These are phyloP conservation scores for Gliomastix tumulicola DNA, from an alignment of 2,329 filamentous ascomycete genomes.

Conservation along the genomic window DNA sequence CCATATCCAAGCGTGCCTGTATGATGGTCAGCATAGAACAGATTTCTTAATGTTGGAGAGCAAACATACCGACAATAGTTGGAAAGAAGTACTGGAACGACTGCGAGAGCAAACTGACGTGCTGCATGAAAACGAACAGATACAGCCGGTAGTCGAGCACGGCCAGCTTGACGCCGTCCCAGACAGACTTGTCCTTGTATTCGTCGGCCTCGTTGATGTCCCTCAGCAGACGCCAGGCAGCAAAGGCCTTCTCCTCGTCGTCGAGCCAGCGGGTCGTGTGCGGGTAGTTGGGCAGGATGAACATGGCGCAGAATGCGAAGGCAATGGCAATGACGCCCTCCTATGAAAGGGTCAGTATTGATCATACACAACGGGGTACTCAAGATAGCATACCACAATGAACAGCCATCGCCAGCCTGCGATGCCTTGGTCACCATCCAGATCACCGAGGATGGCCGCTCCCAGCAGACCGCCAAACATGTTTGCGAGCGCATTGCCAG, in stretches of 20 bases:
- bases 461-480: constrained; percentile 44
- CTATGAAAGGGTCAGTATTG: no score
- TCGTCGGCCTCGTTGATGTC: constrained; percentile 40
- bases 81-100: constrained; percentile 63
- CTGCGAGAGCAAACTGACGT: constrained; percentile 41
- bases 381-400: constrained; percentile 52
- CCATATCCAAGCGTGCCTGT: constrained; percentile 54
- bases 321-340: constrained; percentile 32
- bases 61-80: constrained; percentile 51
- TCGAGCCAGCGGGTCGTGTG: constrained; percentile 43
- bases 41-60: no score
- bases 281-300: constrained; percentile 45
- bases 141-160: constrained; percentile 43
- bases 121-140: constrained; percentile 46
- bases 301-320: constrained; percentile 20
- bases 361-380: not conserved
- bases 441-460: constrained; percentile 37
- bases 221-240: constrained; percentile 41
- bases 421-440: constrained; percentile 40
- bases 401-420: constrained; percentile 61
- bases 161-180: constrained; percentile 38
- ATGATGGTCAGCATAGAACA: no score
- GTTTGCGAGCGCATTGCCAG: constrained; percentile 48
- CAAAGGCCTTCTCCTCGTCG: constrained; percentile 41
- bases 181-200: constrained; percentile 24